Base-by-base conservation (phyloP, 352 stramenopile species). In the Phytophthora colocasiae region DNA sequence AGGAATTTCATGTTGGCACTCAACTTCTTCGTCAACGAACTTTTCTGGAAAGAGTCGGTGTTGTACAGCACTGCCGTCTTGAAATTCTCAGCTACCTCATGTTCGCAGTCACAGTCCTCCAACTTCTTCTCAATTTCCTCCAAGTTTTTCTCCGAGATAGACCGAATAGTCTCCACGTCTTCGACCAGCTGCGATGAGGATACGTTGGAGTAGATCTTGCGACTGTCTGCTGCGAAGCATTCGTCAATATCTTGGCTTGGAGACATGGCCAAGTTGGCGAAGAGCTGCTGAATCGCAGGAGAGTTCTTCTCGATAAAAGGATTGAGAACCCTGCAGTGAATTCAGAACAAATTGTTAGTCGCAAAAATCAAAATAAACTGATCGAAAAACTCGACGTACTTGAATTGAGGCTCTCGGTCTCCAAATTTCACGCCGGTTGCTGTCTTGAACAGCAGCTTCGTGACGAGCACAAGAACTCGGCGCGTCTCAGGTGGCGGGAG, bases 391-490 rank as follows among this genome's bases (percentile, higher is more conserved):
- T 22, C 3, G 3, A 72, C 75, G 11, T 66, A 96, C 89, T 86
- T 81, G 54, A 96, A 80, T 62, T 96, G 82, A 2, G 89, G 77
- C 58, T 97, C 89, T 26, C 87, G 75, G 12, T 96, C 87, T 49
- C 85, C 87, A 64, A 97, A 97, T 44, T 91, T 80, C 38, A 97
- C 88, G 11, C 81, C 90, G 6, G 86, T 97, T 27, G 89, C 88
- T 5, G 87, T 94, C 66, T 97, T 97, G 63, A 96, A 96, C 9
- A 97, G 57, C n/a, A 97, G 49, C 45, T 97, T 97, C 0, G 87
- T 96, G 39, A 97, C 74, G 0, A 96, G 74, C 22, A 97, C 88
- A n/a, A 97, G 79, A 26, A 95, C 80, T 39, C 86, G 83, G n/a
- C 89, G 78, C 0, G 84, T 93, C 52, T 92, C 83, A 0, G 85